phyloP scores from a whole-genome alignment of 768 basidiomycete species.

The Suillus subluteus region DNA sequence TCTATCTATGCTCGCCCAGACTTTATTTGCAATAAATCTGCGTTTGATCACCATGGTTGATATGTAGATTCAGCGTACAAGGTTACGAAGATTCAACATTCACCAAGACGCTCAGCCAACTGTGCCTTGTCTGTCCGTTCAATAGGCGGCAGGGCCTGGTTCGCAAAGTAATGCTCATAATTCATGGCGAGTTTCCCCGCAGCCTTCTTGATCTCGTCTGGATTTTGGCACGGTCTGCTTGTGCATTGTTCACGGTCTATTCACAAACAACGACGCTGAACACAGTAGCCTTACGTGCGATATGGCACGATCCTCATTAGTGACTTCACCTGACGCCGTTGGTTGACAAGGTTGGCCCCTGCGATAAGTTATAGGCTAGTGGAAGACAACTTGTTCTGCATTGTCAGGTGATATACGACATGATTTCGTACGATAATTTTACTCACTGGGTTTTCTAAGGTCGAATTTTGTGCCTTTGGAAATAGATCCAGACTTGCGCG shows the following conservation, averaged over 20 bases:
- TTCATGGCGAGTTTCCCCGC: conserved; percentile 64
- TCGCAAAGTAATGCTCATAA: conserved; percentile 87
- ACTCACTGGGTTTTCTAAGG: no score
- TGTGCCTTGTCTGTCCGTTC: conserved; percentile 65
- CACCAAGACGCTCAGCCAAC: no score
- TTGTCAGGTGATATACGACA: no score
- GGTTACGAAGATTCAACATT: no score
- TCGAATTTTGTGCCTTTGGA: no score
- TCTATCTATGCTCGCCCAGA: no score
- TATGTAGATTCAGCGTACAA: no score
- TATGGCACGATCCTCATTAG: conserved; percentile 87
- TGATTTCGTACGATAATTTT: no score
- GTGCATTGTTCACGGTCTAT: conserved; percentile 69
- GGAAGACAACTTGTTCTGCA: conserved; percentile 52
- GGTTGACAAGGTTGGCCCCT: conserved; percentile 79
- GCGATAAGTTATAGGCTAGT: conserved; percentile 68
- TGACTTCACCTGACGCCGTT: conserved; percentile 87
- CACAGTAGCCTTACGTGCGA: conserved; percentile 65
- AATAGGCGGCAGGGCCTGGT: conserved; percentile 94
- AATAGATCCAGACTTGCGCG: no score
- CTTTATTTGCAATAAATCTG: no score
- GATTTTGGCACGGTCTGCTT: conserved; percentile 53
- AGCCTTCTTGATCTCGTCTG: no score
- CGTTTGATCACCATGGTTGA: no score
- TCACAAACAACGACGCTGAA: conserved; percentile 84